Conservation (phyloP, 2,329 filamentous ascomycete genomes). For the Meredithiella fracta region DNA sequence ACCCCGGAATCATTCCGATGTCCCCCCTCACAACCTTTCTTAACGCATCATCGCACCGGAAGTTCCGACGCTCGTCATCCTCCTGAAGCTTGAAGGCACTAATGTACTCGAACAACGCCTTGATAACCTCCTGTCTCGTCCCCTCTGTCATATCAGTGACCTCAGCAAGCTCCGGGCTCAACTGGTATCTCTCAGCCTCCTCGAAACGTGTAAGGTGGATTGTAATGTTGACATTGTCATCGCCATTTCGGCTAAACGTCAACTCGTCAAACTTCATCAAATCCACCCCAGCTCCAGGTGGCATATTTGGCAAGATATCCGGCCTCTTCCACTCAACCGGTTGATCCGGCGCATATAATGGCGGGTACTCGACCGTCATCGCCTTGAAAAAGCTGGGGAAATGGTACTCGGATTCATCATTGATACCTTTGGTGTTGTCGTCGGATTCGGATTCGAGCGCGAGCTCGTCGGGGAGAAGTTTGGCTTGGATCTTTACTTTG, state of each 20-base stretch:
- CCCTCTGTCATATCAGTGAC: constrained; percentile 76
- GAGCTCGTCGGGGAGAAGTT: constrained; percentile 52
- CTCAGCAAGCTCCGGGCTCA: constrained; percentile 65
- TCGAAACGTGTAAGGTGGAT: constrained; percentile 78
- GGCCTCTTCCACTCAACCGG: constrained; percentile 79
- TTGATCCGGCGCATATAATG: constrained; percentile 39
- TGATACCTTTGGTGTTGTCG: constrained; percentile 19
- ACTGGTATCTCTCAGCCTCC: constrained; percentile 63
- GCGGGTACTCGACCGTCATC: constrained; percentile 59
- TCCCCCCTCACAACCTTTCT: constrained; percentile 62
- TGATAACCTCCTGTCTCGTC: constrained; percentile 71
- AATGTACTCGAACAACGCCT: constrained; percentile 93
- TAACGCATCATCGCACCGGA: constrained; percentile 74
- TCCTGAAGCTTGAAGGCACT: constrained; percentile 73
- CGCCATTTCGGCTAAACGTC: constrained; percentile 77
- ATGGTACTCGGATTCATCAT: constrained; percentile 21
- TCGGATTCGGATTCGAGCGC: constrained; percentile 26
- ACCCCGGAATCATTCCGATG: constrained; percentile 67
- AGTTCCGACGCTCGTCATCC: constrained; percentile 84
- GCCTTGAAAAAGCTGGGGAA: constrained; percentile 70
- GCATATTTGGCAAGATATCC: constrained; percentile 33
- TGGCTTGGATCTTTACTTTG: constrained; percentile 80
- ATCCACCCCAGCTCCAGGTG: constrained; percentile 38
- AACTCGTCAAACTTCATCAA: constrained; percentile 74
- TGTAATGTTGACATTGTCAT: constrained; percentile 82